Evolutionary conservation across 2,329 filamentous ascomycete genomes (phyloP).

Genomic region (Hymenoscyphus fructigenus): DNA sequence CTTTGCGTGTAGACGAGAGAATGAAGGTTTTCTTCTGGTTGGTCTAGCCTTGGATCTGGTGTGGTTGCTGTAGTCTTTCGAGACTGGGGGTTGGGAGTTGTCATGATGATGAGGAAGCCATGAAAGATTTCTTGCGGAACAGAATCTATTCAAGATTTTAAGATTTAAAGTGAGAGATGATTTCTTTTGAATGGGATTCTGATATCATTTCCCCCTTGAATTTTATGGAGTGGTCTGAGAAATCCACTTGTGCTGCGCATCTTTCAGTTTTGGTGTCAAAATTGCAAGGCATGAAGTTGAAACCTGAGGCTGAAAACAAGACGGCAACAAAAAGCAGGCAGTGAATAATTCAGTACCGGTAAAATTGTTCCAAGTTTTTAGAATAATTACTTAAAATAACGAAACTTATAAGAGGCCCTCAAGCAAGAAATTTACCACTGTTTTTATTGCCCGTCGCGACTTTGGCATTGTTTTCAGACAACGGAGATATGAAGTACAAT

Average conservation of each 20-base stretch:
- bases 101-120: neutral
- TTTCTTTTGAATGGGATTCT: neutral
- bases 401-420: too few relatives aligned
- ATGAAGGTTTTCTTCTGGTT: constrained; percentile 22
- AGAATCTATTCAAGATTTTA: neutral
- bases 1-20: constrained; percentile 31
- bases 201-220: neutral
- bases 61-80: neutral
- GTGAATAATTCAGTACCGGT: too few relatives aligned
- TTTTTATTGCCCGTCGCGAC: too few relatives aligned
- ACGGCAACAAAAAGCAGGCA: too few relatives aligned
- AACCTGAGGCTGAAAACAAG: too few relatives aligned
- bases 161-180: neutral
- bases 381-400: too few relatives aligned
- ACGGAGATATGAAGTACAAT: too few relatives aligned
- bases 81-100: neutral
- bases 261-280: too few relatives aligned
- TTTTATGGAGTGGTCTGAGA: neutral
- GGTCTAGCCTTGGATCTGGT: neutral
- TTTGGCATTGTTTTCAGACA: too few relatives aligned
- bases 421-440: too few relatives aligned
- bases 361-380: too few relatives aligned
- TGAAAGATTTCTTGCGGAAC: neutral
- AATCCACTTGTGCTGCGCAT: neutral
- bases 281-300: too few relatives aligned